Evolutionary conservation across 805 yeast genomes (phyloP), one percentile per base, ranked within the genome.

Genomic region (Ogataea saltuana): DNA sequence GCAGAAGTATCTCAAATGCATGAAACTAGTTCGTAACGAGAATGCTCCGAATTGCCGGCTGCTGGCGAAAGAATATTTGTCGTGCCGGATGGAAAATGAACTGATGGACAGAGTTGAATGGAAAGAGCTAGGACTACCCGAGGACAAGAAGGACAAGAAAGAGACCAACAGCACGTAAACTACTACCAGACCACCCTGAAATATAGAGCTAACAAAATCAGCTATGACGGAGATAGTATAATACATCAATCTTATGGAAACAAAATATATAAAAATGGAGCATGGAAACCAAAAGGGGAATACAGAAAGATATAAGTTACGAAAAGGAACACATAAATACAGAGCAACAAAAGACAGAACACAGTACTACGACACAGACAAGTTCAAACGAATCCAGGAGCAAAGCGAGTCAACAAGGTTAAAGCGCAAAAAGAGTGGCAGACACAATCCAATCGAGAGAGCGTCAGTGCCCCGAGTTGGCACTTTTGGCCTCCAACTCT

Each of bases 21-120:
- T 91, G 65, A 83, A 85, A 59, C 68, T 80, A 23, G 88, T 89
- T 12, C 75, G 74, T 43, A 91, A 91, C 46, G 81, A 83, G 53
- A 89, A 91, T 63, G 91, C 97, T 4, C 85, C 89, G n/a, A 88
- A 88, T 63, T 90, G 99, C 64, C 71, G 98, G 33, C 59, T 82
- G 1, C 67, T 90, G 32, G 97, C 98, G 9, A 88, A 88, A 57
- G 74, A 71, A 21, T 91, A 91, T 59, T 68, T 91, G 41, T 75
- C 79, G 28, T 91, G 99, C 60, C 72, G 99, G 49, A 93, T 91
- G 98, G 88, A 88, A 22, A 73, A 88, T 49, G 69, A 65, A 6
- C 47, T 67, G 33, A 67, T 67, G 71, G 71, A 67, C 26, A 56
- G 47, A 33, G 65, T 63, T 6, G 51, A 44, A 6, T 67, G 71